Evolutionary conservation across 495 filamentous ascomycete genomes (phyloP), one percentile per base, ranked within the genome.

Genomic region (Hypoxylon crocopeplum): DNA sequence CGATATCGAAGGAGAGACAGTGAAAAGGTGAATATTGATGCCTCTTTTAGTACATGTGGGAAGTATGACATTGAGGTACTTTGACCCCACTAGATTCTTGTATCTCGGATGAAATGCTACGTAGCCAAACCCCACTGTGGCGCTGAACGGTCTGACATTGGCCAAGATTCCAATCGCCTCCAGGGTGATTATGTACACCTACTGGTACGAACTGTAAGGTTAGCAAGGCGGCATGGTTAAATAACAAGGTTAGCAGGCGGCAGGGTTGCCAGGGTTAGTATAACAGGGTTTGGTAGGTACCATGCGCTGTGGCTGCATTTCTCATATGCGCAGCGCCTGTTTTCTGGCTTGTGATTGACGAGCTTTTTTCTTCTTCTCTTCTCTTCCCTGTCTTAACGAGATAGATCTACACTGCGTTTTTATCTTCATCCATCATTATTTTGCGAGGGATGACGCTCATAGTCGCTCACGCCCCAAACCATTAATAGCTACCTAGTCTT

Each of bases 261-360:
- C n/a, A n/a, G n/a, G n/a, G n/a, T n/a, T n/a, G n/a, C n/a, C n/a
- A n/a, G n/a, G n/a, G n/a, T n/a, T n/a, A n/a, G n/a, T n/a, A n/a
- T n/a, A n/a, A n/a, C n/a, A n/a, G n/a, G n/a, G n/a, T n/a, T n/a
- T 5, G 25, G 25, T 29, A 29, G 25, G 25, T 29, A 29, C 25
- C 25, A n/a, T n/a, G n/a, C n/a, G n/a, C 32, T 34, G 59, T 62
- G 59, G 59, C 59, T 62, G 48, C 52, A 51, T 45, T 36, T 57
- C 51, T 24, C 37, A 44, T 12, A 40, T 56, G 50, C 38, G 33
- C 13, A 22, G 22, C 38, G 17, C 30, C 25, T 48, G 32, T n/a
- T 36, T 50, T 56, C 36, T 41, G 42, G 60, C 54, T 41, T 64
- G 61, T 64, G 55, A 64, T 64, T 59, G 44, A 55, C 20, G 40